phyloP scores from a whole-genome alignment of 176 grass and related monocot species.

The Avena sativa region DNA sequence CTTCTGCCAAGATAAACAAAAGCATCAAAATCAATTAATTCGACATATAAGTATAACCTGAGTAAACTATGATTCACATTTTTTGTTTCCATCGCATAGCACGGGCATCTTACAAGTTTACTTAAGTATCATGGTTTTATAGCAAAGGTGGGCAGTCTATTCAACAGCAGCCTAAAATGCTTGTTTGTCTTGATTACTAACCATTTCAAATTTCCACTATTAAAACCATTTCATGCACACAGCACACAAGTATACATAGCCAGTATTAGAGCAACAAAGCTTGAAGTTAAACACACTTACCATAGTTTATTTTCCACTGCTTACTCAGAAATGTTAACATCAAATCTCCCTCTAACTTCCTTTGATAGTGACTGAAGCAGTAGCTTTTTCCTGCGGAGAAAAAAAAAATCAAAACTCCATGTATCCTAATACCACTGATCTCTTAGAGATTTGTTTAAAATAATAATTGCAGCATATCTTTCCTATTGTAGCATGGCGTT shows the following conservation, averaged over 20 bases:
- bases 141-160: conserved; percentile 12
- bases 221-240: conserved; percentile 29
- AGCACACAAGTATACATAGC: neutral
- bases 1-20: no score
- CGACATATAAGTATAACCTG: no score
- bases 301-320: neutral
- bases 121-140: neutral
- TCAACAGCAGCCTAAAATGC: conserved; percentile 17
- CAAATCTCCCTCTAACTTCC: conserved; percentile 17
- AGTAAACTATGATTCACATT: no score
- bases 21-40: no score
- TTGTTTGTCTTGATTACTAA: conserved; percentile 11
- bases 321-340: conserved; percentile 24
- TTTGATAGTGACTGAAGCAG: conserved; percentile 24
- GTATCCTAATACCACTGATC: conserved; percentile 10
- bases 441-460: conserved; percentile 18
- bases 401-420: conserved; percentile 7
- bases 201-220: conserved; percentile 28
- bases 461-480: neutral
- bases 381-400: conserved; percentile 36
- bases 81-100: no score
- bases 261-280: conserved; percentile 3
- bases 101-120: neutral
- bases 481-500: neutral
- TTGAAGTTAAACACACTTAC: conserved; percentile 8